Base-by-base conservation (phyloP, 495 filamentous ascomycete genomes). In the Aspergillus wentii region DNA sequence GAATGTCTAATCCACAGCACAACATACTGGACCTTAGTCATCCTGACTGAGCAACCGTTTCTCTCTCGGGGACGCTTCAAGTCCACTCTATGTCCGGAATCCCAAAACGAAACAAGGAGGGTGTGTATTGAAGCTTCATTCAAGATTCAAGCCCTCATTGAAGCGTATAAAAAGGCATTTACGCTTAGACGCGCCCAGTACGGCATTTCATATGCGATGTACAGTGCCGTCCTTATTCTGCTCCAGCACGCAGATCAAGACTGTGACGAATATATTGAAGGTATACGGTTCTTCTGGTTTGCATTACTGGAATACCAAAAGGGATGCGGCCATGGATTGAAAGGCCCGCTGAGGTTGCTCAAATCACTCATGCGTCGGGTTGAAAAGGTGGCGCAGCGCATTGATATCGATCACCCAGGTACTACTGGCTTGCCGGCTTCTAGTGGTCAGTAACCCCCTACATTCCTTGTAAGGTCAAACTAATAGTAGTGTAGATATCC, bases 1-100 rank as follows among this genome's bases (percentile, higher is more conserved):
- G 10, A 51, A 18, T 35, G 21, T 35, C 16, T 23, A 25, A 14
- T n/a, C 17, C n/a, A 15, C 18, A 53, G 46, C 32, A 35, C 50
- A 11, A 41, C 40, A 13, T 42, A 46, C 33, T 38, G 41, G 33
- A 34, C 43, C 13, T 33, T 54, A 8, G 17, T 38, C 19, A 54
- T 54, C 23, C 40, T 54, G 14, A 25, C 39, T 11, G 42, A 54
- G 15, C 50, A 43, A 19, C 30, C 50, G 0, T 54, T 49, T 22
- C 38, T 54, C 15, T 40, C 31, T 33, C 25, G 35, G 2, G 50
- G 40, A 32, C 46, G 41, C 27, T 36, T 44, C 16, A 14, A 31
- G 4, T 40, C 35, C 44, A 34, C 37, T 9, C 7, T 32, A 3
- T 28, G 40, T 17, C 30, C 11, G 15, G 15, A 33, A 14, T 32